phyloP scores from a whole-genome alignment of 176 grass and related monocot species.

The sorghum (Sorghum bicolor) region Sorghum_bicolor_NCBIv3 NC_012878.2:5635501-5636000 shows the following conservation, averaged over 20 bases:
- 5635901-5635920: not conserved
- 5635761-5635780: not conserved
- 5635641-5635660: not conserved
- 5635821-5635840: not conserved
- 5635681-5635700: constrained; percentile 37
- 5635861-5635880: not conserved
- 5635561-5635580: constrained; percentile 52
- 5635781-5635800: not conserved
- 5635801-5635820: not conserved
- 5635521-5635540: constrained; percentile 72
- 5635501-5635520: not conserved
- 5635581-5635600: constrained; percentile 65
- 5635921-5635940: not conserved
- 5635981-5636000: not conserved
- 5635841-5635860: not conserved
- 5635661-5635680: constrained; percentile 81
- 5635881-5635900: not conserved
- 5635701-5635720: not conserved
- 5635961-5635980: not conserved
- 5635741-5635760: not conserved
- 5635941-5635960: not conserved
- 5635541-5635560: constrained; percentile 68
- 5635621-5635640: constrained; percentile 7
- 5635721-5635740: not conserved
- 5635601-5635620: constrained; percentile 62